These are phyloP conservation scores for Coelastrella sp. DNA, from an alignment of 139 green algal genomes.

Conservation along the genomic window DNA sequence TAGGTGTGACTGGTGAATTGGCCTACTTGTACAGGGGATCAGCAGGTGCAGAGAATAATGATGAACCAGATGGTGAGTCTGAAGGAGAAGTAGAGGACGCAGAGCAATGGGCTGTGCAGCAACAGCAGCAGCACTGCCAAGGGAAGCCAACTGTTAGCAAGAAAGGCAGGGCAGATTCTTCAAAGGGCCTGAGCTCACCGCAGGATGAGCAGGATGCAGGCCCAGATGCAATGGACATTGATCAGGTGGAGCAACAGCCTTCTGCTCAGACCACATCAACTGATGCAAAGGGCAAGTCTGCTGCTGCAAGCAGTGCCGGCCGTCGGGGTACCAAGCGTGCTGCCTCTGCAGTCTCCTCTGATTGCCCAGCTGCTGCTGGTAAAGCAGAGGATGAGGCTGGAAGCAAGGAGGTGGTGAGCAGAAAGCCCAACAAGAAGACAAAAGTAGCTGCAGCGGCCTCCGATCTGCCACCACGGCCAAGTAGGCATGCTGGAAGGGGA, in stretches of 20 bases:
- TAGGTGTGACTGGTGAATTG: slow-evolving; percentile 9
- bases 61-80: not conserved
- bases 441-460: not conserved
- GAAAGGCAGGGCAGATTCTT: not conserved
- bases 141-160: not conserved
- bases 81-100: not conserved
- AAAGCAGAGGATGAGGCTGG: not conserved
- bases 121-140: slow-evolving; percentile 11
- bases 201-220: not conserved
- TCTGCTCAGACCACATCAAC: not conserved
- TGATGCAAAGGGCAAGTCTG: not conserved
- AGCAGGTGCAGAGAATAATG: not conserved
- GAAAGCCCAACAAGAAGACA: not conserved
- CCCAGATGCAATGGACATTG: not conserved
- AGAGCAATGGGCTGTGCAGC: too few relatives aligned
- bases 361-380: not conserved
- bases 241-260: not conserved
- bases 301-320: not conserved
- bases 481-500: not conserved
- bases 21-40: slow-evolving; percentile 10
- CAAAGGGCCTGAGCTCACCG: not conserved
- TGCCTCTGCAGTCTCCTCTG: not conserved
- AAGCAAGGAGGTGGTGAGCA: not conserved
- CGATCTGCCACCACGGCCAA: slow-evolving; percentile 16
- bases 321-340: not conserved